Conservation (phyloP, 2,329 filamentous ascomycete genomes). For the Alternaria novae-zelandiae region DNA sequence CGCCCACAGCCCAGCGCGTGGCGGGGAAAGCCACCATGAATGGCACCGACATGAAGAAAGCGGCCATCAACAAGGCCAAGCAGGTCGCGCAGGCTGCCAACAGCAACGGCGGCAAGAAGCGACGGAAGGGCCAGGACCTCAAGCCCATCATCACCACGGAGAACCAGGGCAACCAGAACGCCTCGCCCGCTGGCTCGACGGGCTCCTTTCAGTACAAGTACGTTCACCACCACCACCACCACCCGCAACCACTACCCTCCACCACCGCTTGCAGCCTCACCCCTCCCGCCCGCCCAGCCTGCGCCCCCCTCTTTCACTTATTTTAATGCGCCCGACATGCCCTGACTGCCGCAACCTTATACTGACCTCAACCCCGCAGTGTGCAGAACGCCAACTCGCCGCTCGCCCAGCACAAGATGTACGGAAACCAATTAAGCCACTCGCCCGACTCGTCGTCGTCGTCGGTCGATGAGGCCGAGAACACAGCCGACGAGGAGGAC, state of each 20-base stretch:
- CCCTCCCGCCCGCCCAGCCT: slow-evolving; percentile 2
- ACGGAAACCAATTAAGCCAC: slow-evolving; percentile 66
- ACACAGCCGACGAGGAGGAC: slow-evolving; percentile 97
- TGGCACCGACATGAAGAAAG: slow-evolving; percentile 68
- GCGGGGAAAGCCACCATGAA: slow-evolving; percentile 61
- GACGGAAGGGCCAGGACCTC: slow-evolving; percentile 72
- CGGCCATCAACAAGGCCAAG: slow-evolving; percentile 70
- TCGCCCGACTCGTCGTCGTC: slow-evolving; percentile 80
- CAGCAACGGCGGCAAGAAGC: slow-evolving; percentile 70
- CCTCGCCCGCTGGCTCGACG: slow-evolving; percentile 48
- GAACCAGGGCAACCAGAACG: slow-evolving; percentile 54
- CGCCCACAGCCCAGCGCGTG: slow-evolving; percentile 30
- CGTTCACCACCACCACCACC: slow-evolving; percentile 27
- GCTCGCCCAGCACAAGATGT: slow-evolving; percentile 54
- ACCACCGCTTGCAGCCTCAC: background rate
- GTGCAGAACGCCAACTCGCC: slow-evolving; percentile 59
- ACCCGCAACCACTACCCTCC: background rate
- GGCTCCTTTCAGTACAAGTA: slow-evolving; percentile 51
- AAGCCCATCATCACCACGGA: slow-evolving; percentile 80
- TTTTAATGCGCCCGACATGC: slow-evolving; percentile 9
- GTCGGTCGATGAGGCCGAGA: slow-evolving; percentile 81
- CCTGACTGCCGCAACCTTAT: background rate
- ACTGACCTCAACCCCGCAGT: slow-evolving; percentile 37
- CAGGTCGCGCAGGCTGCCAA: slow-evolving; percentile 66
- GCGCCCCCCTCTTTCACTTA: slow-evolving; percentile 6